phyloP scores from a whole-genome alignment of 2,329 filamentous ascomycete genomes.

The Exophiala oligosperma region DNA sequence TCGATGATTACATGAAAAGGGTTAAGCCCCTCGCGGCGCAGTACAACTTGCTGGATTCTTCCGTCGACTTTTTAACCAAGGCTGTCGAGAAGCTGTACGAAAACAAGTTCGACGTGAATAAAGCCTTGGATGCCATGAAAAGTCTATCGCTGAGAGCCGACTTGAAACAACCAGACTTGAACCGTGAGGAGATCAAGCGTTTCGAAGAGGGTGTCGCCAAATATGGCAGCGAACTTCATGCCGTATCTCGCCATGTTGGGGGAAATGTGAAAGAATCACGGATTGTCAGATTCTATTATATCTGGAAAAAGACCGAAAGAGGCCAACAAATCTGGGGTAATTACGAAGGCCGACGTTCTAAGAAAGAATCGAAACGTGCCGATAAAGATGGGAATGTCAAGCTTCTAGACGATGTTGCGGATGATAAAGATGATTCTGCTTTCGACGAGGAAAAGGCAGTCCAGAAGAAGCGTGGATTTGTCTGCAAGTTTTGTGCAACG shows the following conservation, averaged over 20 bases:
- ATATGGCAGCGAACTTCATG: slow-evolving; percentile 85
- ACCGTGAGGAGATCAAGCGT: slow-evolving; percentile 74
- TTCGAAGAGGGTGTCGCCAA: slow-evolving; percentile 91
- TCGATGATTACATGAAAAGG: slow-evolving; percentile 75
- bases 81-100: slow-evolving; percentile 73
- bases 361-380: slow-evolving; percentile 72
- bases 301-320: slow-evolving; percentile 91
- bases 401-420: slow-evolving; percentile 86
- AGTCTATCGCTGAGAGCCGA: slow-evolving; percentile 66
- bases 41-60: slow-evolving; percentile 71
- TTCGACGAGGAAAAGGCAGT: slow-evolving; percentile 86
- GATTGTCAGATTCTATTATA: slow-evolving; percentile 92
- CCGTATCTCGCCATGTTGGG: slow-evolving; percentile 77
- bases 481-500: slow-evolving; percentile 89
- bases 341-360: slow-evolving; percentile 82
- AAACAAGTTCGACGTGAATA: slow-evolving; percentile 68
- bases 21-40: slow-evolving; percentile 64
- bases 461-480: slow-evolving; percentile 76
- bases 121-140: slow-evolving; percentile 69
- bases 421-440: slow-evolving; percentile 90
- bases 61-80: slow-evolving; percentile 85
- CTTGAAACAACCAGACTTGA: slow-evolving; percentile 83
- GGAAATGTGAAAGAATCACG: slow-evolving; percentile 76
- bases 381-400: slow-evolving; percentile 67
- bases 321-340: slow-evolving; percentile 89